A percentile compares a stretch with the other conserved stretches of the same genome.
phyloP scores from a whole-genome alignment of 83 land plant genomes.

The Thuja plicata region DNA sequence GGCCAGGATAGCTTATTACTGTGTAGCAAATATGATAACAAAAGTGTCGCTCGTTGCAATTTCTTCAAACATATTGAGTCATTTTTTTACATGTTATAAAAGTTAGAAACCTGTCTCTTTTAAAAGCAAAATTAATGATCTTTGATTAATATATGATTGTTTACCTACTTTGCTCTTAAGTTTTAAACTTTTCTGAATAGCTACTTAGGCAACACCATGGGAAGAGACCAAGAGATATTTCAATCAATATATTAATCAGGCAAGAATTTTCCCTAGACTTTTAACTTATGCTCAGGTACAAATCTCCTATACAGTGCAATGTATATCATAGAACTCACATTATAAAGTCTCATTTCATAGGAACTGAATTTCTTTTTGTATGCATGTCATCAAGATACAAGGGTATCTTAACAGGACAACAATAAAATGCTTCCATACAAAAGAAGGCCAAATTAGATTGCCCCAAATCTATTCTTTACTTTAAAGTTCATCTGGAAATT shows the following conservation, averaged over 20 bases:
- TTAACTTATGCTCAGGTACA: not conserved
- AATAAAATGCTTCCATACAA: not conserved
- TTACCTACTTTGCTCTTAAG: not conserved
- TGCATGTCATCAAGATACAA: not conserved
- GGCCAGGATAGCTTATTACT: not conserved
- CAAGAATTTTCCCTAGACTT: not conserved
- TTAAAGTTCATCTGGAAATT: not conserved
- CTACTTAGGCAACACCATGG: not conserved
- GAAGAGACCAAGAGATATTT: not conserved
- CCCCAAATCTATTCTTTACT: not conserved
- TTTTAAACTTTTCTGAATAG: not conserved
- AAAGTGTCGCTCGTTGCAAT: not conserved
- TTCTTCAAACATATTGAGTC: not conserved
- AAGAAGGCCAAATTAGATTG: not conserved
- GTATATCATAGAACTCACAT: not conserved
- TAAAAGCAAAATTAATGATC: not conserved
- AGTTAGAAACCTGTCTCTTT: not conserved
- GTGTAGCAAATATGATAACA: not conserved
- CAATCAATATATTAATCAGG: slow-evolving; percentile 4
- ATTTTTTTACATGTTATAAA: not conserved
- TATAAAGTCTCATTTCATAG: not conserved
- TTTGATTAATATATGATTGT: not conserved
- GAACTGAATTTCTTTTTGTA: not conserved
- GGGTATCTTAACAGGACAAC: not conserved
- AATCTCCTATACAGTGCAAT: not conserved